These are phyloP conservation scores for Mortierella sp. DNA, from an alignment of 371 early-diverging fungal species.

Conservation along the genomic window DNA sequence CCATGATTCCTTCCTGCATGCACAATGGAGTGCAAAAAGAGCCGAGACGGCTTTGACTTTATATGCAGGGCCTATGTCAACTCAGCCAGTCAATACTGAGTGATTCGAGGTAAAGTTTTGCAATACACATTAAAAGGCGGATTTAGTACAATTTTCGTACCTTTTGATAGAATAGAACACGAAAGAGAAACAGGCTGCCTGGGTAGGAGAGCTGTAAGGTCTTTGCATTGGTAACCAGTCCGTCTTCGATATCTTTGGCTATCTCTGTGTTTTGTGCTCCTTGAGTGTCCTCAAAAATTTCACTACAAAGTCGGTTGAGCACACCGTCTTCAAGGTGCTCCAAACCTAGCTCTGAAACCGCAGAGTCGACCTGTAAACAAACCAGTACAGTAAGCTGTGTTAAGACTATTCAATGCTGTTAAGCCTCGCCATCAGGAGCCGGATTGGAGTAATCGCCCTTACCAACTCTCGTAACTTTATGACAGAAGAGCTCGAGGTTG, in stretches of 20 bases:
- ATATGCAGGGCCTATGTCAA: constrained; percentile 22
- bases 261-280: background rate
- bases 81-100: no score
- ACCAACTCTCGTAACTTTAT: constrained; percentile 6
- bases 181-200: constrained; percentile 16
- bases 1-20: constrained; percentile 27
- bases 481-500: background rate
- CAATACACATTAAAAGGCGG: no score
- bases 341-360: constrained; percentile 18
- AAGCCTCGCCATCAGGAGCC: no score
- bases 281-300: constrained; percentile 18
- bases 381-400: background rate
- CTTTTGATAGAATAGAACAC: constrained; percentile 26
- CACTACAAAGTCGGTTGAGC: constrained; percentile 34
- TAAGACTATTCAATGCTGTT: background rate
- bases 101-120: no score
- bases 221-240: background rate
- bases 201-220: constrained; percentile 19
- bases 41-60: constrained; percentile 29
- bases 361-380: constrained; percentile 16
- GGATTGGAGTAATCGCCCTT: no score
- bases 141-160: no score
- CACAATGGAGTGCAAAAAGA: constrained; percentile 37
- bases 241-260: background rate
- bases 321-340: constrained; percentile 34